Conservation (phyloP, 805 yeast species). For the Monosporozyma aerobia region DNA sequence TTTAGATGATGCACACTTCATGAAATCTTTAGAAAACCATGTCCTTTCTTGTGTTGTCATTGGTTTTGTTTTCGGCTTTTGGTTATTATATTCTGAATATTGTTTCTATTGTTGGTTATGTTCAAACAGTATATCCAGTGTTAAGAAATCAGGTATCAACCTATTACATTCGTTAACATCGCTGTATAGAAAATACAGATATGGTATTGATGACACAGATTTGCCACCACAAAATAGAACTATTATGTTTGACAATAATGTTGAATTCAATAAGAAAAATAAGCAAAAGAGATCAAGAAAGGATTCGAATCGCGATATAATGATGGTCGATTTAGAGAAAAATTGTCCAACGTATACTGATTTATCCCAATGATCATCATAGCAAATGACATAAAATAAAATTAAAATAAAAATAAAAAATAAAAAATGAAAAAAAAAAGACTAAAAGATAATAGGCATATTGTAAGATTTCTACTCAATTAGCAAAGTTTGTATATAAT, state of each 20-base stretch:
- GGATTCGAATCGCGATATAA: slow-evolving; percentile 4
- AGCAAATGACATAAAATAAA: not conserved
- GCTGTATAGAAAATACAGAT: not conserved
- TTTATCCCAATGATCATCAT: not conserved
- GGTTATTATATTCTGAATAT: slow-evolving; percentile 38
- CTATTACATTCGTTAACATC: not conserved
- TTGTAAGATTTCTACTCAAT: not conserved
- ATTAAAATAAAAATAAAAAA: not conserved
- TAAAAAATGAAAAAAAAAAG: not conserved
- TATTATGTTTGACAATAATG: slow-evolving; percentile 3
- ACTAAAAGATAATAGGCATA: not conserved
- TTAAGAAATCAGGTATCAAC: not conserved
- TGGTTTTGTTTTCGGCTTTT: slow-evolving; percentile 51
- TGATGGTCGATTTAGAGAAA: slow-evolving; percentile 3
- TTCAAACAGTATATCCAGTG: slow-evolving; percentile 4
- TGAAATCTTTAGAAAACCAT: slow-evolving; percentile 64
- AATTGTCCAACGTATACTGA: slow-evolving; percentile 6
- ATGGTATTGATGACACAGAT: not conserved
- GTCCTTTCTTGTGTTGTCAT: slow-evolving; percentile 58
- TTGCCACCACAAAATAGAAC: not conserved
- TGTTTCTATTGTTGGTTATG: slow-evolving; percentile 32
- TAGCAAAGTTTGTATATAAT: not conserved
- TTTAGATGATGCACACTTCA: slow-evolving; percentile 69
- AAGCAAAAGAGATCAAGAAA: slow-evolving; percentile 6
- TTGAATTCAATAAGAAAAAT: slow-evolving; percentile 4